Base-by-base conservation (phyloP, 331 rosid genomes). In the Malus hybrid region DNA sequence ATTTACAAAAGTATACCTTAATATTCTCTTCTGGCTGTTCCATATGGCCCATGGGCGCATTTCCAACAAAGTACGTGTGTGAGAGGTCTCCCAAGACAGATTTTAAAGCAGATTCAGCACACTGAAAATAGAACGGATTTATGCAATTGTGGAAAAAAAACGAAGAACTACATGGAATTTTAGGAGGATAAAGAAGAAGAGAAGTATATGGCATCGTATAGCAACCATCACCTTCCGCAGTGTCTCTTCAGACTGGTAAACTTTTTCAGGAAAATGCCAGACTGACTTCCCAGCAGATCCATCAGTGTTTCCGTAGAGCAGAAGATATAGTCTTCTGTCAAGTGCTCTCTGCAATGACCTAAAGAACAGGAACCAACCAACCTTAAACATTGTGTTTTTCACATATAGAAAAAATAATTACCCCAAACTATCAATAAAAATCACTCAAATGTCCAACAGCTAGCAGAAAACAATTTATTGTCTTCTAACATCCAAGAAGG, bases 321-420 rank as follows among this genome's bases (percentile, higher is more conserved):
- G 88, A 84, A 93, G 98, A 83, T 93, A 93, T n/a, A 93, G 84
- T 83, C 97, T 90, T 80, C 89, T 84, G 85, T 94, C 99, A 65
- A 92, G 99, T 76, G 99, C 97, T 78, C 99, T 87, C 77, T 90
- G 90, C 81, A 94, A 83, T 77, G 99, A 92, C 90, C 99, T 92
- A 73, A 69, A 52, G 73, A 67, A 67, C 69, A 44, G 0, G 68
- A 77, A 67, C 46, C 56, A 22, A 10, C 19, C 36, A 22, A 10
- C 19, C 36, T 73, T 42, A 14, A 69, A 34, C 75, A 68, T 34
- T 18, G 1, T 44, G 50, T 44, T 44, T 42, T 44, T 44, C 50
- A 44, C 50, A 44, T 44, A 44, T 11, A 44, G 15, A 11, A 44
- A 11, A 44, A 44, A 0, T 44, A 44, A 44, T 44, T 44, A 44